Evolutionary conservation across 495 filamentous ascomycete species (phyloP).

Genomic region (Articulospora tetracladia): DNA sequence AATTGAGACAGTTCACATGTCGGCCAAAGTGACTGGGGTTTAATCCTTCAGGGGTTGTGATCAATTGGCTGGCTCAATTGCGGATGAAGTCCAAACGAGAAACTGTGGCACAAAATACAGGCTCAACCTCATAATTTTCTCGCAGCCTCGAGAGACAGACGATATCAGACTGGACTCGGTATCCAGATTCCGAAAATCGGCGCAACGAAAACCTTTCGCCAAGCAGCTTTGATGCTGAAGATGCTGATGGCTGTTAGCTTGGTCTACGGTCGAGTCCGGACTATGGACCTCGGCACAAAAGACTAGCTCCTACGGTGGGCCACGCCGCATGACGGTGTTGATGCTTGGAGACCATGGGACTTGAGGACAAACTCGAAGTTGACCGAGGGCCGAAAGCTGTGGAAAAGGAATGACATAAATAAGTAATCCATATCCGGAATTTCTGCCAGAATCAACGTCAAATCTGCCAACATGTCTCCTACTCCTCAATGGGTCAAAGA

Average conservation of each 20-base stretch:
- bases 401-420: constrained; percentile 4
- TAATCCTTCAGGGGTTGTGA: not conserved
- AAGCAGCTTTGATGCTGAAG: not conserved
- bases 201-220: not conserved
- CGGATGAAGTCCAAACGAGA: not conserved
- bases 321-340: not conserved
- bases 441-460: not conserved
- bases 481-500: constrained; percentile 60
- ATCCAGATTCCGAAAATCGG: not conserved
- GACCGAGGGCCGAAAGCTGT: constrained; percentile 21
- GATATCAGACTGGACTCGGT: too few relatives aligned
- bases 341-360: not conserved
- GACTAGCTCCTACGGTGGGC: not conserved
- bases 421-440: not conserved
- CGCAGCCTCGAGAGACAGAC: not conserved
- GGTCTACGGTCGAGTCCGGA: too few relatives aligned
- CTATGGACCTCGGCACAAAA: not conserved
- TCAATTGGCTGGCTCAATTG: not conserved
- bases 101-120: not conserved
- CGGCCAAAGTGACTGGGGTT: not conserved
- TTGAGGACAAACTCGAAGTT: not conserved
- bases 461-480: constrained; percentile 19
- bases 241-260: too few relatives aligned
- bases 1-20: not conserved
- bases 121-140: not conserved